These are phyloP conservation scores for Zea mays DNA, from an alignment of 176 grass and related monocot genomes.

Conservation along the genomic window Zm-B73-REFERENCE-NAM-5.0 NC_050100.1:31277501-31278000, in stretches of 20 bases:
- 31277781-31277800: constrained; percentile 95
- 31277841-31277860: constrained; percentile 90
- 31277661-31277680: constrained; percentile 91
- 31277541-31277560: constrained; percentile 93
- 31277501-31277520: constrained; percentile 30
- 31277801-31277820: constrained; percentile 88
- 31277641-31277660: constrained; percentile 81
- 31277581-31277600: constrained; percentile 52
- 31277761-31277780: constrained; percentile 84
- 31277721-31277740: constrained; percentile 72
- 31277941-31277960: constrained; percentile 66
- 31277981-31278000: constrained; percentile 79
- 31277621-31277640: constrained; percentile 29
- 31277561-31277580: constrained; percentile 71
- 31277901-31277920: constrained; percentile 51
- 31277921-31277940: constrained; percentile 54
- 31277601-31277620: constrained; percentile 34
- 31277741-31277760: constrained; percentile 98
- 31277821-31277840: constrained; percentile 86
- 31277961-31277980: constrained; percentile 54
- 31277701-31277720: constrained; percentile 87
- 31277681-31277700: constrained; percentile 77
- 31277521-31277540: constrained; percentile 96
- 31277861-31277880: constrained; percentile 94
- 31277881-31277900: constrained; percentile 79